A percentile compares a stretch with the other conserved stretches of the same genome.
These are phyloP conservation scores for Mrakia frigida DNA, from an alignment of 768 basidiomycete species.

Conservation along the genomic window DNA sequence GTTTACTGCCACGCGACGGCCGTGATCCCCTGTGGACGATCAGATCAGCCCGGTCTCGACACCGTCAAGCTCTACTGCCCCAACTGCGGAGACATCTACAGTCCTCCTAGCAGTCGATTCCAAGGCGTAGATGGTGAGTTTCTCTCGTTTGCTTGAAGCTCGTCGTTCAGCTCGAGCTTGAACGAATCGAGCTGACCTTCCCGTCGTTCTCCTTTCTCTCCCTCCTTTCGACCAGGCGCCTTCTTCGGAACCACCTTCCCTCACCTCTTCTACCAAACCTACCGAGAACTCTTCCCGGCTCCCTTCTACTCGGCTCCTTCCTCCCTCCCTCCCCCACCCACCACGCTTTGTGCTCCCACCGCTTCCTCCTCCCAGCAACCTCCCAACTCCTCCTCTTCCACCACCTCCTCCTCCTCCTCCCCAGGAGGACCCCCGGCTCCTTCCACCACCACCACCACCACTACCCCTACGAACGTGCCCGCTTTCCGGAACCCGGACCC, in stretches of 20 bases:
- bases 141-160: neutral
- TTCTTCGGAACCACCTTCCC: slow-evolving; percentile 99
- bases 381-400: slow-evolving; percentile 31
- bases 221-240: slow-evolving; percentile 58
- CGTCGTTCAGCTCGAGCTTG: neutral
- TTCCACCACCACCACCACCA: slow-evolving; percentile 31
- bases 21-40: slow-evolving; percentile 90
- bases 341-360: slow-evolving; percentile 1
- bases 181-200: neutral
- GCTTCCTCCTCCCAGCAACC: slow-evolving; percentile 22
- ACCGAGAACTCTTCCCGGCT: slow-evolving; percentile 87
- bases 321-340: slow-evolving; percentile 40
- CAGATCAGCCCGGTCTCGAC: slow-evolving; percentile 91
- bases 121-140: slow-evolving; percentile 85
- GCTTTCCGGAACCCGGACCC: slow-evolving; percentile 83
- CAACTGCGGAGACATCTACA: slow-evolving; percentile 95
- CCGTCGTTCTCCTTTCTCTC: neutral
- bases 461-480: slow-evolving; percentile 19
- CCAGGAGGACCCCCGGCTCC: slow-evolving; percentile 16
- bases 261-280: slow-evolving; percentile 96
- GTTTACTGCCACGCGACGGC: slow-evolving; percentile 85
- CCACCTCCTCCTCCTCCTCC: slow-evolving; percentile 26
- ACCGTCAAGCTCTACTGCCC: slow-evolving; percentile 98
- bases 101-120: slow-evolving; percentile 90
- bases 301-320: slow-evolving; percentile 66